These are phyloP conservation scores for Knoxia roxburghii DNA, from an alignment of 257 asterid genomes.

Conservation along the genomic window DNA sequence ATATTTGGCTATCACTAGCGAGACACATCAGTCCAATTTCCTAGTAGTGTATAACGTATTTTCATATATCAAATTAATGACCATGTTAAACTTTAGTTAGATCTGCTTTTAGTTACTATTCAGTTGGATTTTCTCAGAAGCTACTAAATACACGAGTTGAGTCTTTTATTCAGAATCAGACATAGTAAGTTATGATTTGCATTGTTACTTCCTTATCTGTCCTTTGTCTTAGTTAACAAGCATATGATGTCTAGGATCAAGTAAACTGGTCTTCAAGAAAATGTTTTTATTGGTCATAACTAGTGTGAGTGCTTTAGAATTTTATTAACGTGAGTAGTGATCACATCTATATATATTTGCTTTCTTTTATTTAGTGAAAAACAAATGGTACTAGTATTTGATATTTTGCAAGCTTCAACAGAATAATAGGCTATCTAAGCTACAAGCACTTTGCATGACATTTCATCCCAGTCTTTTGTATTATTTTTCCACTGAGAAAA, in stretches of 20 bases:
- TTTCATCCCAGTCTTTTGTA: background rate
- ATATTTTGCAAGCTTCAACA: background rate
- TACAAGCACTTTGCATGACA: background rate
- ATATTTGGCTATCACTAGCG: background rate
- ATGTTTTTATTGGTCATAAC: background rate
- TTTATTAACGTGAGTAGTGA: background rate
- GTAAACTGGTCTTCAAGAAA: background rate
- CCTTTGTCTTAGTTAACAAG: background rate
- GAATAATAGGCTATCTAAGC: too few species aligned
- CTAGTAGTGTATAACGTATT: background rate
- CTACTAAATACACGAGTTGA: background rate
- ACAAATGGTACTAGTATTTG: background rate
- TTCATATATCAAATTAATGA: background rate
- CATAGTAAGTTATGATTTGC: background rate
- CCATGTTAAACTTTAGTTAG: background rate
- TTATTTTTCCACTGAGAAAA: background rate
- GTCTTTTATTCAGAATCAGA: background rate
- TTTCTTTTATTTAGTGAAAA: background rate
- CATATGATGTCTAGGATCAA: background rate
- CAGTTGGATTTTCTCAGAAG: background rate
- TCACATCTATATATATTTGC: background rate
- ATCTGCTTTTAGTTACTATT: background rate
- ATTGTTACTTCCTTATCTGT: background rate
- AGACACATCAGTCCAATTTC: background rate
- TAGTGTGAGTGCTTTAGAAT: background rate